Percentiles rank a stretch among this genome's conserved stretches.
These are phyloP conservation scores for Lachnellula subtilissima DNA, from an alignment of 2,329 filamentous ascomycete genomes.

Conservation along the genomic window DNA sequence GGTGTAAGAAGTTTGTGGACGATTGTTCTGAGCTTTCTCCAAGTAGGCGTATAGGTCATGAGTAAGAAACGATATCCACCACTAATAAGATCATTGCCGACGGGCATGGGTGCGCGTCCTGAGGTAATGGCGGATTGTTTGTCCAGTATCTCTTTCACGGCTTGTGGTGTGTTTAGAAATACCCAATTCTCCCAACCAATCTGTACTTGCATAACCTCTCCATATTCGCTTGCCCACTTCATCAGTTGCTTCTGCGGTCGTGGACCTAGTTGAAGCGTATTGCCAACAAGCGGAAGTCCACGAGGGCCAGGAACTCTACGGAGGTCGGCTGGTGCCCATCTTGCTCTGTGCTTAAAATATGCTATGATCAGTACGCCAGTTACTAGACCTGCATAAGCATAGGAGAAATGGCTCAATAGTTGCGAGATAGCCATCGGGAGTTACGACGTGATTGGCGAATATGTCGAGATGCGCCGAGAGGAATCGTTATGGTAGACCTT, in stretches of 20 bases:
- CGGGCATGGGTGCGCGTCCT: constrained; percentile 34
- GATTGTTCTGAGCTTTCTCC: constrained; percentile 37
- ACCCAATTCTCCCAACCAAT: constrained; percentile 44
- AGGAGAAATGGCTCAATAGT: neutral
- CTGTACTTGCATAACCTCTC: constrained; percentile 41
- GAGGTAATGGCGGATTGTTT: constrained; percentile 34
- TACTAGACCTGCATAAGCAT: neutral
- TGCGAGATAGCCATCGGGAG: neutral
- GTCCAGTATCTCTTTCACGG: constrained; percentile 41
- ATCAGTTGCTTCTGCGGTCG: constrained; percentile 3
- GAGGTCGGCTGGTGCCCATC: neutral
- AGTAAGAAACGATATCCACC: constrained; percentile 38
- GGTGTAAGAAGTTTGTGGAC: constrained; percentile 36
- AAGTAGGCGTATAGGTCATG: constrained; percentile 38
- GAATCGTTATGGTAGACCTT: no score
- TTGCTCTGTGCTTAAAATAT: neutral
- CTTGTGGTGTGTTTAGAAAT: constrained; percentile 39
- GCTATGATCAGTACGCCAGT: neutral
- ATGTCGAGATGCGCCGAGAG: no score
- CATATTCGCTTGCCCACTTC: constrained; percentile 38
- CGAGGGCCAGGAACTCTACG: constrained; percentile 10
- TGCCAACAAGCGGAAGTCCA: constrained; percentile 15
- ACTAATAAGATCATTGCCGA: constrained; percentile 36
- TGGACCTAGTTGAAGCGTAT: neutral
- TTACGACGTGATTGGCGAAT: no score